Base-by-base conservation (phyloP, 306 rosid species). In the Abrus precatorius region DNA sequence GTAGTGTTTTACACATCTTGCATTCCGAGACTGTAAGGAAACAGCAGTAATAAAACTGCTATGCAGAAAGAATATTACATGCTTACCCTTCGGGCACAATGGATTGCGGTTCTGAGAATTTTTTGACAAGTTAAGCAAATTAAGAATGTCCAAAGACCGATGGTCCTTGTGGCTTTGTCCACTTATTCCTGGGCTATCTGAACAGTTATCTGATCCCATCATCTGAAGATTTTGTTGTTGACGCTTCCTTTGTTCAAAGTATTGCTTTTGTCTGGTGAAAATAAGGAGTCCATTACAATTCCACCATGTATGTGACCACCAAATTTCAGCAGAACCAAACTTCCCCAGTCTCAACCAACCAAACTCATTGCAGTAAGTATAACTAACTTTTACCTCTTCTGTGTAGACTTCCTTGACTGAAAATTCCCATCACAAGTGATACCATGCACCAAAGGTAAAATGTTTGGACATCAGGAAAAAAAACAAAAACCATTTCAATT, bases 231-330 rank as follows among this genome's bases (percentile, higher is more conserved):
- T 89, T 74, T 82, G 87, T 77, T 95, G 94, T 40, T 86, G 92
- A 47, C 91, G 90, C 84, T 84, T 95, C 88, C 86, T 90, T 90
- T 95, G 99, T 81, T 95, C 97, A 59, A 95, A 93, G 80, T 91
- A 93, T 79, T 95, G 97, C 82, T 91, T 95, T 90, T 95, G 99
- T 90, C 99, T 95, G 70, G 63, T 43, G 38, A 57, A 85, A 11
- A 78, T 57, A 81, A 75, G 62, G 60, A 76, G 6, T 77, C 13
- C 61, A 62, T 56, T 12, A 81, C 36, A 60, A 78, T 41, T 71
- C 57, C 70, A 14, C 44, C 30, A 49, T 5, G 48, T 69, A 75
- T 5, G 48, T 69, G 72, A 76, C 69, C 34, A 7, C 67, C 34
- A 71, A 79, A 56, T 20, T 52, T 75, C 65, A 61, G 60, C 30